A percentile compares a stretch with the other conserved stretches of the same genome.
Conservation (phyloP, 768 basidiomycete species). For the Nevesoporus exiguus region DNA sequence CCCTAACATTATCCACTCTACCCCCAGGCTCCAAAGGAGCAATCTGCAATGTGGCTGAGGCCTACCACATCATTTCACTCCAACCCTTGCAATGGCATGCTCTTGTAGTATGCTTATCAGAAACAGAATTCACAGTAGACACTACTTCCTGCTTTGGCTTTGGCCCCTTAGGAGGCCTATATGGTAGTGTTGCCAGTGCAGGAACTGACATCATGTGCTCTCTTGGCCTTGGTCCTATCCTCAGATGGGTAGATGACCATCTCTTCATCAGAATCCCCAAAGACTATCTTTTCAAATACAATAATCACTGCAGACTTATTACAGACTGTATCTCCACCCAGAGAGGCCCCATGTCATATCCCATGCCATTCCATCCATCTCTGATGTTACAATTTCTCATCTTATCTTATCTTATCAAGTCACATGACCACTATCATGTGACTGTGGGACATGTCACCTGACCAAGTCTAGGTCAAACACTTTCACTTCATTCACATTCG, state of each 20-base stretch:
- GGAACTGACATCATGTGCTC: conserved; percentile 13
- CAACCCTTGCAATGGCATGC: conserved; percentile 31
- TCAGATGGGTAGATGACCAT: conserved; percentile 32
- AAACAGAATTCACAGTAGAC: conserved; percentile 4
- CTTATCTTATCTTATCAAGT: too few relatives aligned
- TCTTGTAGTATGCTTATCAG: conserved; percentile 21
- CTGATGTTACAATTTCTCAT: too few relatives aligned
- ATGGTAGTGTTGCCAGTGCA: conserved; percentile 27
- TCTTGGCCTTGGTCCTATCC: conserved; percentile 22
- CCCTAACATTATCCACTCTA: not conserved
- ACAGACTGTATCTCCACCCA: too few relatives aligned
- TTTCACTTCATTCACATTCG: too few relatives aligned
- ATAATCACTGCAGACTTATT: too few relatives aligned
- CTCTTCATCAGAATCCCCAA: conserved; percentile 20
- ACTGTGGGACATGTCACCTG: too few relatives aligned
- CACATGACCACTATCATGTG: too few relatives aligned
- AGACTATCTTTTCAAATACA: too few relatives aligned
- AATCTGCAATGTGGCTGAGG: not conserved
- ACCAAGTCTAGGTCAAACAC: too few relatives aligned
- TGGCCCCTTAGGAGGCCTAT: conserved; percentile 18
- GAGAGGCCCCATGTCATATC: too few relatives aligned
- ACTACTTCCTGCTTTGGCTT: conserved; percentile 30
- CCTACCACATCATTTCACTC: not conserved
- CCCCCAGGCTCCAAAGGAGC: not conserved
- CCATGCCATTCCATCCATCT: too few relatives aligned